Evolutionary conservation across 2,329 filamentous ascomycete genomes (phyloP), one percentile per base, ranked within the genome.

Genomic region (Fonsecaea pedrosoi): DNA sequence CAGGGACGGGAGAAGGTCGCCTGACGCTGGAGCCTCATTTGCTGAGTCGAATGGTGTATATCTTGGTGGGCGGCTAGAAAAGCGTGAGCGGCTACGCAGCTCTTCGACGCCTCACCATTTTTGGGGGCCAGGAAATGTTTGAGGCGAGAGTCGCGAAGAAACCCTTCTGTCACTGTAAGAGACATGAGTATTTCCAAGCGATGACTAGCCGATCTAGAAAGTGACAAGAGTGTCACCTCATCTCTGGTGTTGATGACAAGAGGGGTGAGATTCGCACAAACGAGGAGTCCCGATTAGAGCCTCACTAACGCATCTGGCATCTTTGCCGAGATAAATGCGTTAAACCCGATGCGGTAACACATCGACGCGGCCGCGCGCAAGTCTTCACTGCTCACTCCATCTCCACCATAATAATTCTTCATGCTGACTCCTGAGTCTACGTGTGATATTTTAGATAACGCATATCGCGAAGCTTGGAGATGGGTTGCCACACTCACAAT

Each of bases 31-130:
- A 30, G 30, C 9, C 5, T 21, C 34, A 53, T 37, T 54, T 34
- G 59, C 42, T 10, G 34, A 10, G 12, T 25, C 48, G 60, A 56
- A 62, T 55, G 53, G 53, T 42, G 53, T 37, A 35, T 56, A 37
- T 25, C 6, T 15, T 35, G 18, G 37, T 25, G 53, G 60, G 60
- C 60, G 60, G 60, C 54, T 56, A 62, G 13, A n/a, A 56, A 56
- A 38, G 60, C 53, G 60, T 30, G 30, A 21, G 60, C 60, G 60
- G 60, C 54, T 62, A 62, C 18, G 30, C 13, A 30, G 45, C 45
- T 50, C 10, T 25, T 30, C 9, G 21, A 50, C 4, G 18, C 45
- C 9, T 25, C 45, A 30, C 45, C 18, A 50, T 50, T 4, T 3
- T 13, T 21, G 25, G 8, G 45, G 15, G 45, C 10, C 45, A 50